Conservation (phyloP, 768 basidiomycete species). For the Tricholoma hemisulphureum region DNA sequence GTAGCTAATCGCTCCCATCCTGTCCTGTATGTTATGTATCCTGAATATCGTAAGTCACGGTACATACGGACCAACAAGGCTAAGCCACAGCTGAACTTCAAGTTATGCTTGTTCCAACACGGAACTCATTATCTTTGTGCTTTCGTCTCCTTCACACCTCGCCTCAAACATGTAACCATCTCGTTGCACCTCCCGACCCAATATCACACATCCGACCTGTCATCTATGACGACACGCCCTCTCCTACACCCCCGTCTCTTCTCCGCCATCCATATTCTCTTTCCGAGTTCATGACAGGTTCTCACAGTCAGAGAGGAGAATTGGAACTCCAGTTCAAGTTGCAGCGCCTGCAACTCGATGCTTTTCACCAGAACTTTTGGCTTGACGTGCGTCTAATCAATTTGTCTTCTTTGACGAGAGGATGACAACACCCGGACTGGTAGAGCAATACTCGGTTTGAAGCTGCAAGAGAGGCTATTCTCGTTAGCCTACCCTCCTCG, state of each 20-base stretch:
- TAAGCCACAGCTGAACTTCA: no score
- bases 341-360: conserved; percentile 68
- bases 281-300: conserved; percentile 55
- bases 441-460: conserved; percentile 85
- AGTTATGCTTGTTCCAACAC: conserved; percentile 16
- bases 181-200: conserved; percentile 73
- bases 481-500: conserved; percentile 52
- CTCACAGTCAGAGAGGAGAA: conserved; percentile 33
- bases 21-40: no score
- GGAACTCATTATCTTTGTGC: conserved; percentile 8
- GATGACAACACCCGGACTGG: not conserved
- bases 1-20: conserved; percentile 14
- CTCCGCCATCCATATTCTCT: conserved; percentile 76
- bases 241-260: conserved; percentile 32
- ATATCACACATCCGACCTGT: conserved; percentile 78
- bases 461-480: conserved; percentile 57
- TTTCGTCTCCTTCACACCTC: conserved; percentile 27
- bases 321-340: conserved; percentile 69
- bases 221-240: conserved; percentile 62
- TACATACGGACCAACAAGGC: no score
- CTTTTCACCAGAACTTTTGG: conserved; percentile 80
- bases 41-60: no score
- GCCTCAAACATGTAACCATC: conserved; percentile 22
- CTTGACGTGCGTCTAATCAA: conserved; percentile 56
- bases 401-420: not conserved